A percentile compares a stretch with the other conserved stretches of the same genome.
These are phyloP conservation scores for Circinella umbellata DNA, from an alignment of 371 early-diverging fungal genomes.

Conservation along the genomic window DNA sequence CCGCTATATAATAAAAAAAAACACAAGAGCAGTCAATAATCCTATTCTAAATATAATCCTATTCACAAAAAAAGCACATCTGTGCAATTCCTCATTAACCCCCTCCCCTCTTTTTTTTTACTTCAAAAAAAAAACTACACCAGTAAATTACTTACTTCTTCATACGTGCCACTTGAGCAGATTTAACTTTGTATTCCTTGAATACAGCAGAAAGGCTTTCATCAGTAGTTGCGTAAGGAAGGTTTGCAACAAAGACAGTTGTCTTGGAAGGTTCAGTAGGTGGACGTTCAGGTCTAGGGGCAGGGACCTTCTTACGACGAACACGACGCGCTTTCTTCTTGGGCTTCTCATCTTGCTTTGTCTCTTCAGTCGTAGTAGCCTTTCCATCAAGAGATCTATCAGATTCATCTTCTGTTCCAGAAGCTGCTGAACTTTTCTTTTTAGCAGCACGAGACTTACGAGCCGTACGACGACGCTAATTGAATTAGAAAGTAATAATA, in stretches of 20 bases:
- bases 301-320: slow-evolving; percentile 6
- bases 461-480: slow-evolving; percentile 4
- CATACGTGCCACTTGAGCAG: slow-evolving; percentile 75
- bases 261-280: slow-evolving; percentile 77
- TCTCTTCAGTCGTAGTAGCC: neutral
- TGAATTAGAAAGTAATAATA: no score
- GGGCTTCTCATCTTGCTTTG: slow-evolving; percentile 1
- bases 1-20: neutral
- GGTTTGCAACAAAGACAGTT: slow-evolving; percentile 89
- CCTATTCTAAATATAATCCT: no score
- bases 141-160: slow-evolving; percentile 27
- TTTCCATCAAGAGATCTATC: neutral
- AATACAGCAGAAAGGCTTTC: slow-evolving; percentile 79
- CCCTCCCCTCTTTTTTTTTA: no score
- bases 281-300: slow-evolving; percentile 24
- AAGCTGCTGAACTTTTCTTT: neutral
- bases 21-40: no score
- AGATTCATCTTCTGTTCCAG: neutral
- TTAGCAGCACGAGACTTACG: slow-evolving; percentile 1
- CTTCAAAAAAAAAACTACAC: neutral
- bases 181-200: slow-evolving; percentile 73
- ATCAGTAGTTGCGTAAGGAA: slow-evolving; percentile 85
- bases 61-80: neutral
- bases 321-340: slow-evolving; percentile 15
- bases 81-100: no score